These are phyloP conservation scores for Diaporthe sp. DNA, from an alignment of 2,329 filamentous ascomycete genomes.

Conservation along the genomic window DNA sequence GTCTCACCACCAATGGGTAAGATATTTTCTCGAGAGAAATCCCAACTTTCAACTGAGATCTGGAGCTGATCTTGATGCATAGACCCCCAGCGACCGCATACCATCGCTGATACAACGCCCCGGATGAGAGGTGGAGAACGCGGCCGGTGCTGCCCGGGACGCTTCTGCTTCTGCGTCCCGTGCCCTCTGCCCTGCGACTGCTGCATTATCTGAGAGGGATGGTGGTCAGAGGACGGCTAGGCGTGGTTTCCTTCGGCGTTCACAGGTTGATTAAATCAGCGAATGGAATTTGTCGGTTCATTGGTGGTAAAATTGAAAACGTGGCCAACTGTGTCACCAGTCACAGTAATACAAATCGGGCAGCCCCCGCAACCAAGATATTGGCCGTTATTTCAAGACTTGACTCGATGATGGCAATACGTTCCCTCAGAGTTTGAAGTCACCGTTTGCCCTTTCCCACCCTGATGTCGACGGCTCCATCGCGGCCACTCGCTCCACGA, in stretches of 20 bases:
- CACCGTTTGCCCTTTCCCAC: constrained; percentile 79
- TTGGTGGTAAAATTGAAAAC: neutral
- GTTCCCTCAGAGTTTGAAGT: constrained; percentile 78
- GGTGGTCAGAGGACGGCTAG: constrained; percentile 20
- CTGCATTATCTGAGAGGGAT: constrained; percentile 50
- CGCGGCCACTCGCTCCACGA: constrained; percentile 79
- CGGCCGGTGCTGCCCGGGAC: constrained; percentile 51
- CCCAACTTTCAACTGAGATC: neutral
- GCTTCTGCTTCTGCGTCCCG: constrained; percentile 57
- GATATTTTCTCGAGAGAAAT: neutral
- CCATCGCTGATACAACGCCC: constrained; percentile 42
- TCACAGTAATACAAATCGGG: neutral
- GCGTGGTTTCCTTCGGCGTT: constrained; percentile 13
- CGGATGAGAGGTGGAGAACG: constrained; percentile 49
- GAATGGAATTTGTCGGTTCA: neutral
- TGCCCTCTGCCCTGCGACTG: constrained; percentile 56
- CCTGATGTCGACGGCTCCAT: constrained; percentile 70
- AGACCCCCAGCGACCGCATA: constrained; percentile 49
- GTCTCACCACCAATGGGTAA: constrained; percentile 38
- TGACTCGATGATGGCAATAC: neutral
- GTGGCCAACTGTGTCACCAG: constrained; percentile 8
- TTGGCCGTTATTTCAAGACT: neutral
- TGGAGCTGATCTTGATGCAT: neutral
- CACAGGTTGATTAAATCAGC: neutral
- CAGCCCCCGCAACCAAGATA: neutral